Evolutionary conservation across 106 monocot genomes (phyloP).

Genomic region (Xerophyta viscosa): DNA sequence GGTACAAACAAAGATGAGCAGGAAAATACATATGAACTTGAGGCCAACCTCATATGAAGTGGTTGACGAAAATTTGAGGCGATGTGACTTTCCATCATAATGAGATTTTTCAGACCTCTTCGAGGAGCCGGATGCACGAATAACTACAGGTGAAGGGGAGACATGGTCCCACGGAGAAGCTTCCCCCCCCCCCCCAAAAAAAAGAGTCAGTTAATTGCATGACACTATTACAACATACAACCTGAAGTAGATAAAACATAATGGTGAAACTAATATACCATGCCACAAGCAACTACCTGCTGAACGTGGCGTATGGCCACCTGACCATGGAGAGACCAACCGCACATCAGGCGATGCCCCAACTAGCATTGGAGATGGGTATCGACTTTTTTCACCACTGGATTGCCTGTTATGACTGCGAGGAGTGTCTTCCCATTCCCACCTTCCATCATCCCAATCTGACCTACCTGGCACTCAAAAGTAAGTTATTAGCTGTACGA

Average conservation of each 20-base stretch:
- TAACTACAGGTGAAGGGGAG: slow-evolving; percentile 78
- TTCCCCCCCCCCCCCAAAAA: too few species aligned
- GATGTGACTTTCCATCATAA: slow-evolving; percentile 41
- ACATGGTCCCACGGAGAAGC: slow-evolving; percentile 86
- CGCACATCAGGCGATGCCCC: slow-evolving; percentile 87
- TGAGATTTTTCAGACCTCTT: slow-evolving; percentile 41
- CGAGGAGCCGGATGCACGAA: slow-evolving; percentile 70
- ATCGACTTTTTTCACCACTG: slow-evolving; percentile 18
- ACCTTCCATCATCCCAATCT: slow-evolving; percentile 82
- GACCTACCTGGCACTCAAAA: slow-evolving; percentile 39
- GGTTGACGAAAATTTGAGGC: slow-evolving; percentile 30
- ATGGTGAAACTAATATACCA: too few species aligned
- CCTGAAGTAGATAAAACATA: too few species aligned
- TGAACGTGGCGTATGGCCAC: slow-evolving; percentile 68
- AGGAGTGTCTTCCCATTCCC: slow-evolving; percentile 94
- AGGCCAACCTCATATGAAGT: slow-evolving; percentile 58
- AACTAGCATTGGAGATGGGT: slow-evolving; percentile 64
- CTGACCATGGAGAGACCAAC: slow-evolving; percentile 88
- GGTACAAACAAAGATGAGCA: too few species aligned
- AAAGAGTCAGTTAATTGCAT: too few species aligned
- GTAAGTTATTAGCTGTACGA: neutral
- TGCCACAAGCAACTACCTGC: too few species aligned
- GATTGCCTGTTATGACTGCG: slow-evolving; percentile 40
- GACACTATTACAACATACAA: too few species aligned
- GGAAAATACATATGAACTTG: too few species aligned